phyloP scores from a whole-genome alignment of 352 stramenopile genomes.

The Pythium coloratum region DNA sequence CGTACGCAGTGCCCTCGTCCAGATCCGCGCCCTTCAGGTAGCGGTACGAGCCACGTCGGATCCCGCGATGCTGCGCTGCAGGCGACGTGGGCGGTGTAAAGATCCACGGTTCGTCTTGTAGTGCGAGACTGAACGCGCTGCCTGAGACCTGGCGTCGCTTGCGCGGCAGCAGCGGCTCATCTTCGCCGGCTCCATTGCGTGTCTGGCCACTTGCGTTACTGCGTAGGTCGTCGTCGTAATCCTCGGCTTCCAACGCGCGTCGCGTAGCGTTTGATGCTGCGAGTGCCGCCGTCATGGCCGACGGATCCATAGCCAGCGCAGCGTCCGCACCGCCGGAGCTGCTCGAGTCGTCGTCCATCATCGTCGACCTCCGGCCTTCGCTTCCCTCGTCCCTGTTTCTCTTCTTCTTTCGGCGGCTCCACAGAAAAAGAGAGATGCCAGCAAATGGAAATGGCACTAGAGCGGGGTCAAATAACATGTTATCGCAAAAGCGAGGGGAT shows the following conservation, averaged over 20 bases:
- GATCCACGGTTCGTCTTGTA: slow-evolving; percentile 63
- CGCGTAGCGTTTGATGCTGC: not conserved
- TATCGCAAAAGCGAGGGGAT: not conserved
- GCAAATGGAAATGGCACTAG: not conserved
- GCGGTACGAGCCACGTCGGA: slow-evolving; percentile 46
- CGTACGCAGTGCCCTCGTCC: slow-evolving; percentile 43
- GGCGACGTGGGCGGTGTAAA: slow-evolving; percentile 49
- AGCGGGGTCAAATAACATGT: not conserved
- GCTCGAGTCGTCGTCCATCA: slow-evolving; percentile 24
- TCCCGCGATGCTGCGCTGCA: slow-evolving; percentile 27
- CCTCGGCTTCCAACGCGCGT: slow-evolving; percentile 1
- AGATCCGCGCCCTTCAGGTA: slow-evolving; percentile 62
- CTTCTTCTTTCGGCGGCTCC: not conserved
- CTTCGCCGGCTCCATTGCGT: not conserved
- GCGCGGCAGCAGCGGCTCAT: slow-evolving; percentile 5
- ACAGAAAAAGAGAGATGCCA: not conserved
- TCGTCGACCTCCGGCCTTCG: not conserved
- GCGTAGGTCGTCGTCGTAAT: slow-evolving; percentile 14
- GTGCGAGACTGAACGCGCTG: slow-evolving; percentile 46
- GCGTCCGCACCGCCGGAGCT: slow-evolving; percentile 4
- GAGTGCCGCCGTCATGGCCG: slow-evolving; percentile 3
- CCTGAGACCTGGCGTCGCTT: slow-evolving; percentile 44
- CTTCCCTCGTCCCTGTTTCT: not conserved
- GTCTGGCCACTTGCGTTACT: slow-evolving; percentile 5
- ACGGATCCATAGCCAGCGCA: slow-evolving; percentile 14